Conservation (phyloP, 495 filamentous ascomycete species). For the Glarea lozoyensis region DNA sequence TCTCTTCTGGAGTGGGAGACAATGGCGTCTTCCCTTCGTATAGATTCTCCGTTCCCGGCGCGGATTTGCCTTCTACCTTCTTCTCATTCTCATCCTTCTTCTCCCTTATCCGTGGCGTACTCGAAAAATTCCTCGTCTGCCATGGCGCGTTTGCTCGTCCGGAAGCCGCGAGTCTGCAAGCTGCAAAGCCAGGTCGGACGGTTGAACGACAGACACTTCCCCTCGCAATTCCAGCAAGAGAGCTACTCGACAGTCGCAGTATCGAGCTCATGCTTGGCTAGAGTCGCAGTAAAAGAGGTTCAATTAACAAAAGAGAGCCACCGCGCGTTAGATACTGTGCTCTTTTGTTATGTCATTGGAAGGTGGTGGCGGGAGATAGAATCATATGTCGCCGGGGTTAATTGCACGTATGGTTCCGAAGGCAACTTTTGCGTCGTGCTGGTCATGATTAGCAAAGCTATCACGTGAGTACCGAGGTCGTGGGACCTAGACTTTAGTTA, state of each 20-base stretch:
- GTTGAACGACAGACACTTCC: slow-evolving; percentile 37
- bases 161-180: slow-evolving; percentile 27
- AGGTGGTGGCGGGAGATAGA: neutral
- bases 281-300: slow-evolving; percentile 12
- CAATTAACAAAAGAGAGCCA: neutral
- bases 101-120: slow-evolving; percentile 40
- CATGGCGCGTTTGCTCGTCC: slow-evolving; percentile 38
- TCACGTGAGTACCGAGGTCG: neutral
- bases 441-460: slow-evolving; percentile 10
- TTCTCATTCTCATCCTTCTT: slow-evolving; percentile 26
- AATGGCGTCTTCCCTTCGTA: slow-evolving; percentile 31
- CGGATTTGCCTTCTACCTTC: slow-evolving; percentile 20
- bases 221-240: slow-evolving; percentile 51
- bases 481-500: too few species aligned
- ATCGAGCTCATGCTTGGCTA: slow-evolving; percentile 20
- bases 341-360: slow-evolving; percentile 10
- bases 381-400: too few species aligned
- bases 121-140: slow-evolving; percentile 44
- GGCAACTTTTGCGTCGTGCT: slow-evolving; percentile 1
- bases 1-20: slow-evolving; percentile 19
- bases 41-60: slow-evolving; percentile 34
- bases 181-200: slow-evolving; percentile 31
- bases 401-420: too few species aligned
- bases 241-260: slow-evolving; percentile 53
- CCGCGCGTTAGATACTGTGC: slow-evolving; percentile 4